Percentiles rank a stretch among this genome's conserved stretches.
Conservation (phyloP, 2,329 filamentous ascomycete genomes). For the Botrytis pseudocinerea region DNA sequence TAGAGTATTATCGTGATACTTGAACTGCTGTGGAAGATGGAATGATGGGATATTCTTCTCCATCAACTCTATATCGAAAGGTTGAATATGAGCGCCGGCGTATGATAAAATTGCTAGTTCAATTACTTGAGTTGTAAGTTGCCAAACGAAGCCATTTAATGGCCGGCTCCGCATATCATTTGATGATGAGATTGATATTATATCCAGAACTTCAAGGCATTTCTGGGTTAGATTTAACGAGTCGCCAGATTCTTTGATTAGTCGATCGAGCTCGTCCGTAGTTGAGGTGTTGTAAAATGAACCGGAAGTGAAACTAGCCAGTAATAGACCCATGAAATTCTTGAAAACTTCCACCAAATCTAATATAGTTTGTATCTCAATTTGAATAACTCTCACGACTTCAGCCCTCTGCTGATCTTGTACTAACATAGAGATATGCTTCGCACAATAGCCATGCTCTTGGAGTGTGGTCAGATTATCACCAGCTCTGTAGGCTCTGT, state of each 20-base stretch:
- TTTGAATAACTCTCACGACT: too few species aligned
- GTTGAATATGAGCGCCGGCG: conserved; percentile 26
- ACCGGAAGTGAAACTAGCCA: neutral
- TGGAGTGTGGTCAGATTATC: conserved; percentile 1
- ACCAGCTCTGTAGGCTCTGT: neutral
- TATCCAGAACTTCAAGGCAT: neutral
- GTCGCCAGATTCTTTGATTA: neutral
- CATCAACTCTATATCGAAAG: conserved; percentile 19
- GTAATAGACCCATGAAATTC: neutral
- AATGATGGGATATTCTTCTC: conserved; percentile 1
- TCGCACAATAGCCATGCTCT: neutral
- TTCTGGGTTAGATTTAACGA: neutral
- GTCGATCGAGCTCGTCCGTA: neutral
- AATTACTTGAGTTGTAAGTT: conserved; percentile 20
- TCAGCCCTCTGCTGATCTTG: too few species aligned
- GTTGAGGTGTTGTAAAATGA: too few species aligned
- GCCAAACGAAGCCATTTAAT: conserved; percentile 1
- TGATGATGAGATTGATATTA: neutral
- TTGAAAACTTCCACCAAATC: neutral
- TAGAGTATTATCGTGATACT: conserved; percentile 1
- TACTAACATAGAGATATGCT: neutral
- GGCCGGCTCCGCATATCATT: neutral
- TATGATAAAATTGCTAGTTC: conserved; percentile 27
- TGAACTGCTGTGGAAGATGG: neutral
- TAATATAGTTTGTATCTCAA: too few species aligned